Evolutionary conservation across 768 basidiomycete species (phyloP), one percentile per base, ranked within the genome.

Genomic region (Pseudohyphozyma bogoriensis): DNA sequence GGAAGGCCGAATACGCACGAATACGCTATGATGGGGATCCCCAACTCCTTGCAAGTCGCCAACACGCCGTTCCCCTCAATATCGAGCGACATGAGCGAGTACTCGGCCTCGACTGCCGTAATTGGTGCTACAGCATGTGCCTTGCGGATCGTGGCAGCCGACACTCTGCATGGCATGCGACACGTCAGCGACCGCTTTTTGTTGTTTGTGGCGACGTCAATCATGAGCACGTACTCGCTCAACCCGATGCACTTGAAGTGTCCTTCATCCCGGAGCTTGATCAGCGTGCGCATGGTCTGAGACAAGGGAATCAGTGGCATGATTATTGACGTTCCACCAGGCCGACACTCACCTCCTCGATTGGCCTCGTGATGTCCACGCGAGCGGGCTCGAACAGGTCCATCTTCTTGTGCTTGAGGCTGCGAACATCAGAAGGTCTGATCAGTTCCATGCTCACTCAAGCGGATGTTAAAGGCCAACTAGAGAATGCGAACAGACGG

Each of bases 371-470:
- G 31, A 37, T 40, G 55, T 62, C 63, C n/a, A 80, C 72, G 11
- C 81, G 76, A 3, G 81, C 79, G 28, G 74, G 72, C 69, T 84
- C 73, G 71, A 80, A 86, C 4, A 85, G 71, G 70, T 86, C 85
- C 58, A 85, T 68, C 36, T 51, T 35, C 33, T n/a, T 32, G 32
- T 54, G 32, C 47, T 56, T 55, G 26, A 68, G 59, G 8, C 40
- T 24, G 5, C n/a, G n/a, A n/a, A n/a, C n/a, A n/a, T n/a, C n/a
- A n/a, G n/a, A n/a, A n/a, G n/a, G n/a, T n/a, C n/a, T n/a, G n/a
- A n/a, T n/a, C n/a, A n/a, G n/a, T n/a, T n/a, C n/a, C n/a, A n/a
- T n/a, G n/a, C n/a, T n/a, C n/a, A n/a, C n/a, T n/a, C n/a, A n/a
- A n/a, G n/a, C n/a, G n/a, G n/a, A n/a, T n/a, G n/a, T n/a, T n/a